Percentiles rank a stretch among this genome's conserved stretches.
Conservation (phyloP, 2,329 filamentous ascomycete genomes). For the Raffaelea arxii region DNA sequence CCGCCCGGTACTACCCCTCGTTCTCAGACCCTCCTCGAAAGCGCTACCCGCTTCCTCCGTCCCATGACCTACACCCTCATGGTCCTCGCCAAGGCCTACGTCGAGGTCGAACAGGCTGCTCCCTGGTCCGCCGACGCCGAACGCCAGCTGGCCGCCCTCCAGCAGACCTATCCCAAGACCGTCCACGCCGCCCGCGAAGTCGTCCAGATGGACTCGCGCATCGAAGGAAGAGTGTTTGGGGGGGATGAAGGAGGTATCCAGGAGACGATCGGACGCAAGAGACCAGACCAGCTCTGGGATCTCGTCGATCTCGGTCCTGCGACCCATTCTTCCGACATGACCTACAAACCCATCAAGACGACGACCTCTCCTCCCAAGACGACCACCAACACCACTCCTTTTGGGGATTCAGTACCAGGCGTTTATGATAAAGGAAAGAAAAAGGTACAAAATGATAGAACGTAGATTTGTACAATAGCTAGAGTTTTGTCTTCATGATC, state of each 20-base stretch:
- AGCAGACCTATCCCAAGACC: constrained; percentile 28
- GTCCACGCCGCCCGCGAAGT: constrained; percentile 27
- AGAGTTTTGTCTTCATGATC: too few relatives aligned
- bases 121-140: constrained; percentile 38
- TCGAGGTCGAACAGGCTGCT: constrained; percentile 35
- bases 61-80: constrained; percentile 37
- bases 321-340: too few relatives aligned
- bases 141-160: constrained; percentile 27
- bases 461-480: too few relatives aligned
- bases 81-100: constrained; percentile 38
- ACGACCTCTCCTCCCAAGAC: too few relatives aligned
- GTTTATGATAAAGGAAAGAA: too few relatives aligned
- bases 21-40: constrained; percentile 24
- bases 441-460: too few relatives aligned
- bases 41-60: constrained; percentile 25
- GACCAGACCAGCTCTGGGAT: too few relatives aligned
- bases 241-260: neutral
- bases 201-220: constrained; percentile 12
- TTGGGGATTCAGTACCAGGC: too few relatives aligned
- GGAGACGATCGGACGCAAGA: too few relatives aligned
- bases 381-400: neutral
- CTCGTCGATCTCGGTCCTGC: too few relatives aligned
- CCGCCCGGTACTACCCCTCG: constrained; percentile 5
- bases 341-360: too few relatives aligned
- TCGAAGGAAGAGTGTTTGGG: constrained; percentile 16